Evolutionary conservation across 805 yeast genomes (phyloP), one percentile per base, ranked within the genome.

Genomic region (Starmerella apicola): DNA sequence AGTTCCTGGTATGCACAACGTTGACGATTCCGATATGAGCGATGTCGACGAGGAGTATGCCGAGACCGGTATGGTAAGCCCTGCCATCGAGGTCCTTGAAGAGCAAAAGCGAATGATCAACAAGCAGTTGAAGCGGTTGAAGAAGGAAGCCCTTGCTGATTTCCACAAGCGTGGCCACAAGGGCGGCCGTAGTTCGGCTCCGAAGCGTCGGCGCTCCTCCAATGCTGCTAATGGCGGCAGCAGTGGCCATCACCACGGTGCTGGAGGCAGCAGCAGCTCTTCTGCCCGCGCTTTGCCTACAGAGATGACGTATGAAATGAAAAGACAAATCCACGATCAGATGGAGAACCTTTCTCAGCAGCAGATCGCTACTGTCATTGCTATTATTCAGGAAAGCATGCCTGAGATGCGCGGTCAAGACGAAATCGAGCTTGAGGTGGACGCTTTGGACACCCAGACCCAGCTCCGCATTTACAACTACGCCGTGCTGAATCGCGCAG

Each of bases 401-500:
- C 76, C 77, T 4, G 81, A 73, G 45, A 67, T 71, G 51, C 61
- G 57, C 51, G 71, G 68, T 43, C 88, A 84, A 52, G 97, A 88
- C 42, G 97, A 91, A 65, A 91, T 91, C 45, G 98, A 91, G 66
- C 70, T 91, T 44, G 98, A 91, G 61, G 81, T 91, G 77, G 96
- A 91, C 58, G 80, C 80, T 61, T 70, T 91, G 51, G 95, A 83
- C 53, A 84, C 83, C 49, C 65, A 73, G 31, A 86, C 96, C 1
- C 71, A 88, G 39, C 63, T 82, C 57, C 81, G 82, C 55, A 66
- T 91, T 47, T 88, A 85, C 68, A 78, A 80, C 58, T 81, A 79
- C 51, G 84, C 91, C 50, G 81, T 79, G 16, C 36, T 51, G 22
- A 46, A 46, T 45, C 43, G 43, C n/a, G 45, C 45, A 7, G 53